Conservation (phyloP, 257 asterid genomes). For the Datura wrightii region DNA sequence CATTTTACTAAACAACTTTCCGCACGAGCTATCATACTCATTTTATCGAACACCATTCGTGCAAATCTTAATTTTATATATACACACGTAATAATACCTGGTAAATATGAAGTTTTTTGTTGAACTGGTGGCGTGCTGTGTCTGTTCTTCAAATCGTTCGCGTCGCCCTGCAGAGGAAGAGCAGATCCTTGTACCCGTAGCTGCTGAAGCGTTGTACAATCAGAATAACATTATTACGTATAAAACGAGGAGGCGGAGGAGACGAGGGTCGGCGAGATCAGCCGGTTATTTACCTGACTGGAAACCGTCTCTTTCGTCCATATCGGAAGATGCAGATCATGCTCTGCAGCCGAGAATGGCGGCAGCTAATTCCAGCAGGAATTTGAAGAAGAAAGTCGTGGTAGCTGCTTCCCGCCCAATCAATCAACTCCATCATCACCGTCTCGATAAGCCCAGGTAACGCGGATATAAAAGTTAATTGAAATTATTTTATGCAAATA, state of each 20-base stretch:
- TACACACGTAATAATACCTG: background rate
- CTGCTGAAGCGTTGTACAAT: background rate
- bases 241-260: background rate
- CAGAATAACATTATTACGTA: background rate
- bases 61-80: too few species aligned
- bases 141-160: background rate
- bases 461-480: background rate
- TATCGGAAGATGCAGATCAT: conserved; percentile 2
- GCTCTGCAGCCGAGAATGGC: background rate
- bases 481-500: background rate
- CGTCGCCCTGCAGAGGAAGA: background rate
- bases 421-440: background rate
- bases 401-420: background rate
- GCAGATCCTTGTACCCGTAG: background rate
- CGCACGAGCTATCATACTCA: too few species aligned
- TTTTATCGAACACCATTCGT: background rate
- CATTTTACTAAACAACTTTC: too few species aligned
- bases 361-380: background rate
- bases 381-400: background rate
- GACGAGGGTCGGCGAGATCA: background rate
- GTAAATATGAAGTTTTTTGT: conserved; percentile 13
- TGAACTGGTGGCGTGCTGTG: background rate
- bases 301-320: conserved; percentile 27
- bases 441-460: background rate
- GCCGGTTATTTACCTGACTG: background rate